phyloP scores from a whole-genome alignment of 2,329 filamentous ascomycete genomes.

The Epichloe uncinata region DNA sequence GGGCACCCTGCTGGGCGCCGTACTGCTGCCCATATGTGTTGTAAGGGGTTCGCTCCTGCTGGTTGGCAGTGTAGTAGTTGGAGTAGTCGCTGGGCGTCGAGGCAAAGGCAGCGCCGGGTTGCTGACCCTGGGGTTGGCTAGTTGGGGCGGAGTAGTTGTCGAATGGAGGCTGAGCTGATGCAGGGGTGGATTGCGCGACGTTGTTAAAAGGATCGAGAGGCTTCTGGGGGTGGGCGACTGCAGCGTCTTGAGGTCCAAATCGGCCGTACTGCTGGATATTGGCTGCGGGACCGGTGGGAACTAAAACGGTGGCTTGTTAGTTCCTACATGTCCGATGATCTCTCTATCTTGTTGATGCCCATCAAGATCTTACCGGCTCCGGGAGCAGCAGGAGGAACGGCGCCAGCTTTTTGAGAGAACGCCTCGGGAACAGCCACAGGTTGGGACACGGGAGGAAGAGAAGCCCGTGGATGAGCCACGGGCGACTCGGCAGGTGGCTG shows the following conservation, averaged over 20 bases:
- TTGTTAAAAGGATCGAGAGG: constrained; percentile 68
- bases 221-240: constrained; percentile 50
- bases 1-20: constrained; percentile 40
- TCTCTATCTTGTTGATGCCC: constrained; percentile 13
- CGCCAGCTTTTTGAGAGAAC: constrained; percentile 42
- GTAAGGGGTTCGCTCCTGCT: constrained; percentile 59
- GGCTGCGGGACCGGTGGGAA: constrained; percentile 26
- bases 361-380: constrained; percentile 17
- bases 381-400: constrained; percentile 19
- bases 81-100: constrained; percentile 70
- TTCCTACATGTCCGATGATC: not conserved
- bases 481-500: constrained; percentile 92
- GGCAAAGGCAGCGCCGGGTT: constrained; percentile 53
- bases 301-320: constrained; percentile 16
- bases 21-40: constrained; percentile 61
- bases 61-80: constrained; percentile 72
- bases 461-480: constrained; percentile 69
- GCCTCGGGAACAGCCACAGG: constrained; percentile 40
- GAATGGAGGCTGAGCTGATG: constrained; percentile 37
- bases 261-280: constrained; percentile 57
- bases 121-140: constrained; percentile 43
- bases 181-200: constrained; percentile 45
- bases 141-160: constrained; percentile 48
- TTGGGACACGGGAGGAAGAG: constrained; percentile 61
- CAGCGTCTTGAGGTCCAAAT: constrained; percentile 52